These are phyloP conservation scores for Wickerhamomyces xylosicus DNA, from an alignment of 805 yeast genomes.

Conservation along the genomic window DNA sequence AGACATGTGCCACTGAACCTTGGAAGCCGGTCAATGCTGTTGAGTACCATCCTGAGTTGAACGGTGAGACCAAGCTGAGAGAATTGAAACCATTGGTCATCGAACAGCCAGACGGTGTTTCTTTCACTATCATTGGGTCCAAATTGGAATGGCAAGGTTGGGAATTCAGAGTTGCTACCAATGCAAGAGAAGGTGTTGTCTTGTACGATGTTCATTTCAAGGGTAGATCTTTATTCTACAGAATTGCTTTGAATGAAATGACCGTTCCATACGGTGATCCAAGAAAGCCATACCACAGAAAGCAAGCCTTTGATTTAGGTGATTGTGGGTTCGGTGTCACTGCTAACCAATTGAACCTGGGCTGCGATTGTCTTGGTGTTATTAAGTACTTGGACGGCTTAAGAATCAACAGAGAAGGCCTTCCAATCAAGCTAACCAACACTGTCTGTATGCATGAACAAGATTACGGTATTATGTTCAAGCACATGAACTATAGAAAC, in stretches of 20 bases:
- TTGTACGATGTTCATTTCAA: constrained; percentile 63
- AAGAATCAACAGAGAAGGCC: constrained; percentile 48
- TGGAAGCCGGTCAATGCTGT: constrained; percentile 51
- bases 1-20: constrained; percentile 40
- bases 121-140: constrained; percentile 48
- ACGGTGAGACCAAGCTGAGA: constrained; percentile 37
- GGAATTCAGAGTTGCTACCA: constrained; percentile 64
- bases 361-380: constrained; percentile 78
- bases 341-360: constrained; percentile 58
- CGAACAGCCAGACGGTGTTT: constrained; percentile 72
- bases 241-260: constrained; percentile 72
- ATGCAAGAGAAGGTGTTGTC: constrained; percentile 73
- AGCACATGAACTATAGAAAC: constrained; percentile 75
- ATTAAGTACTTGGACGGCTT: constrained; percentile 63
- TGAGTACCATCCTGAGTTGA: constrained; percentile 67
- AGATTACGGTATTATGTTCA: constrained; percentile 66
- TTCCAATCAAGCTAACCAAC: constrained; percentile 51
- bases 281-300: constrained; percentile 74
- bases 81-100: constrained; percentile 62
- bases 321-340: constrained; percentile 75
- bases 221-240: constrained; percentile 67
- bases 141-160: constrained; percentile 75
- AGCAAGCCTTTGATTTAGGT: constrained; percentile 81
- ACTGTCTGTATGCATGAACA: constrained; percentile 77
- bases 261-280: constrained; percentile 86